Evolutionary conservation across 768 basidiomycete species (phyloP).

Genomic region (Trametopsis cervina): DNA sequence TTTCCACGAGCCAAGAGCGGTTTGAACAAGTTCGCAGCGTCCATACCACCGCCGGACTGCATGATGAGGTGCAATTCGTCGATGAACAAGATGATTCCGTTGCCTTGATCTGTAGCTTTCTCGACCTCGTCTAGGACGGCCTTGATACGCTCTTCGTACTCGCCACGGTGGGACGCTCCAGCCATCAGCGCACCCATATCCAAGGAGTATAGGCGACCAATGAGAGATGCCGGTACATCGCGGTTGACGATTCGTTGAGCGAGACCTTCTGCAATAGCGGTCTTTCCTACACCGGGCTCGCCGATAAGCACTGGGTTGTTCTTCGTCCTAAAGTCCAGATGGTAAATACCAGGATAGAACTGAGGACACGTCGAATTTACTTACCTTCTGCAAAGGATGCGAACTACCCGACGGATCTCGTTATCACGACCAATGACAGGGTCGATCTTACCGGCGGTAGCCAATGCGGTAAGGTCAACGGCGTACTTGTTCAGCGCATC

Average conservation of each 20-base stretch:
- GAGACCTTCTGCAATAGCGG: slow-evolving; percentile 90
- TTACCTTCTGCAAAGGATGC: slow-evolving; percentile 75
- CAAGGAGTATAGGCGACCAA: slow-evolving; percentile 73
- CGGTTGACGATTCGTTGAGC: slow-evolving; percentile 93
- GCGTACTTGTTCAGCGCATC: slow-evolving; percentile 90
- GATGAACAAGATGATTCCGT: slow-evolving; percentile 86
- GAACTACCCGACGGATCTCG: slow-evolving; percentile 80
- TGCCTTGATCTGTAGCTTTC: slow-evolving; percentile 71
- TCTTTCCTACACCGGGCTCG: slow-evolving; percentile 94
- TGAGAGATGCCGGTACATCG: slow-evolving; percentile 74
- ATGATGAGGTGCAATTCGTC: slow-evolving; percentile 95
- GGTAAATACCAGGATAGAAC: not conserved
- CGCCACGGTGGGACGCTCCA: slow-evolving; percentile 87
- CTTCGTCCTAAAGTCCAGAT: slow-evolving; percentile 60
- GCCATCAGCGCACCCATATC: slow-evolving; percentile 97
- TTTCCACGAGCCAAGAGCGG: slow-evolving; percentile 87
- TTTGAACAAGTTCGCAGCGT: slow-evolving; percentile 89
- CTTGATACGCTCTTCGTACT: slow-evolving; percentile 96
- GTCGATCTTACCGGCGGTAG: slow-evolving; percentile 91
- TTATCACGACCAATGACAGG: slow-evolving; percentile 92
- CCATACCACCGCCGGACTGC: slow-evolving; percentile 91
- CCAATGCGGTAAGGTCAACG: slow-evolving; percentile 77
- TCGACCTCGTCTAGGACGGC: slow-evolving; percentile 89
- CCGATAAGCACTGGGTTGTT: slow-evolving; percentile 97
- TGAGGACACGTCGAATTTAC: slow-evolving; percentile 1